Percentiles rank a stretch among this genome's conserved stretches.
Evolutionary conservation across 2,329 filamentous ascomycete species (phyloP).

Genomic region (Penicillium olsonii): DNA sequence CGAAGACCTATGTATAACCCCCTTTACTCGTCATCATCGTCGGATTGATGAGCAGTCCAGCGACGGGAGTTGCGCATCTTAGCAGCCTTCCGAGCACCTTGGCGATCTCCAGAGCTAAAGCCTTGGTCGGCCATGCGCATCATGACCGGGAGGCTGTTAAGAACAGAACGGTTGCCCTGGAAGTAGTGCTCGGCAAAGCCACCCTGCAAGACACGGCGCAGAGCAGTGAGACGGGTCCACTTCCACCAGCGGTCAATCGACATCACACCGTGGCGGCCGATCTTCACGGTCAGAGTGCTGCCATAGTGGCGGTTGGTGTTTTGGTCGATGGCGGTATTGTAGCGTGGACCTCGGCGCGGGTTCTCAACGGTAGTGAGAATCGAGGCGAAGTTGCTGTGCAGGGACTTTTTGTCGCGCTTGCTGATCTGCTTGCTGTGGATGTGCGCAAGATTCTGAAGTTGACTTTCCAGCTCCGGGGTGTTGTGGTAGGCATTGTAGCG

Average conservation of each 20-base stretch:
- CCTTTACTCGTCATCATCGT: constrained; percentile 25
- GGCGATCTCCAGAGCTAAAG: constrained; percentile 24
- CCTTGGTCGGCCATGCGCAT: constrained; percentile 29
- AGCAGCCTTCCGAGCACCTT: constrained; percentile 28
- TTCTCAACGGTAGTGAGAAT: constrained; percentile 68
- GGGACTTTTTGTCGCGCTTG: constrained; percentile 65
- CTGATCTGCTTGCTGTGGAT: constrained; percentile 63
- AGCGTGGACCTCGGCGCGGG: constrained; percentile 66
- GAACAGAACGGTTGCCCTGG: constrained; percentile 61
- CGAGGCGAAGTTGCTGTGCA: constrained; percentile 68
- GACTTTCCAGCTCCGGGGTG: constrained; percentile 61
- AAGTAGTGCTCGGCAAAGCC: constrained; percentile 65
- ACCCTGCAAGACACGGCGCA: constrained; percentile 62
- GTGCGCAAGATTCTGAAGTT: constrained; percentile 60
- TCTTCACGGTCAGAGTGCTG: constrained; percentile 62
- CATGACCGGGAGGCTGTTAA: constrained; percentile 58
- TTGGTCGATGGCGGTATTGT: constrained; percentile 64
- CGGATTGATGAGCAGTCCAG: constrained; percentile 31
- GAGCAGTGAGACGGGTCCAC: constrained; percentile 61
- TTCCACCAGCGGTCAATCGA: constrained; percentile 75
- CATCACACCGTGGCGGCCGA: constrained; percentile 60
- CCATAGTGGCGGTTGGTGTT: constrained; percentile 63
- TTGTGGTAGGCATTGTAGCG: constrained; percentile 69
- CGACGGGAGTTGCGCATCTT: constrained; percentile 30
- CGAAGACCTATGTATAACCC: neutral